Percentiles rank a stretch among this genome's conserved stretches.
These are phyloP conservation scores for Aspergillus tubingensis DNA, from an alignment of 2,329 filamentous ascomycete species.

Conservation along the genomic window DNA sequence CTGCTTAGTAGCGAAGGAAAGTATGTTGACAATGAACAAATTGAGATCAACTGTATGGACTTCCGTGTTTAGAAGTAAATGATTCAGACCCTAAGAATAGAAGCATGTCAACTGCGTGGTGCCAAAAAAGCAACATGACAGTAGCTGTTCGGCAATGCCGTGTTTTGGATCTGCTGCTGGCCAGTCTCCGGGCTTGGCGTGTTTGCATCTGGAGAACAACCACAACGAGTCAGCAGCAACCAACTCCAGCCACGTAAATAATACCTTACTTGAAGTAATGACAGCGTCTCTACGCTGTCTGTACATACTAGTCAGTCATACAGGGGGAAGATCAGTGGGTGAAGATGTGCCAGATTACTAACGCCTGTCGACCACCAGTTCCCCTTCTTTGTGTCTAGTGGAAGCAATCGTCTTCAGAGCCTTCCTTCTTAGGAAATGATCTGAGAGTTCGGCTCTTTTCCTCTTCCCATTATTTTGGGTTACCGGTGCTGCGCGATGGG, in stretches of 20 bases:
- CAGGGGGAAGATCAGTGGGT: background rate
- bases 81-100: background rate
- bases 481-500: background rate
- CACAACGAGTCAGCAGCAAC: background rate
- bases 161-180: background rate
- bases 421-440: slow-evolving; percentile 6
- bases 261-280: background rate
- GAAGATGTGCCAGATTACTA: background rate
- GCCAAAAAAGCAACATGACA: background rate
- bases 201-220: slow-evolving; percentile 22
- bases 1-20: background rate
- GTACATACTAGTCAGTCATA: too few relatives aligned
- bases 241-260: background rate
- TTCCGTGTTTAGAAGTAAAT: background rate
- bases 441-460: background rate
- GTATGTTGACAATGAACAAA: background rate
- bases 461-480: background rate
- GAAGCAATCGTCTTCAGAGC: background rate
- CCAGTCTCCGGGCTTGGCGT: slow-evolving; percentile 26
- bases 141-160: background rate
- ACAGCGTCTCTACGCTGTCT: too few relatives aligned
- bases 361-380: background rate
- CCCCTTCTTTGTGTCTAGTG: background rate
- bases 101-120: too few relatives aligned
- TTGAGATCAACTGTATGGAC: background rate